Evolutionary conservation across 495 filamentous ascomycete species (phyloP).

Genomic region (Aspergillus wentii): DNA sequence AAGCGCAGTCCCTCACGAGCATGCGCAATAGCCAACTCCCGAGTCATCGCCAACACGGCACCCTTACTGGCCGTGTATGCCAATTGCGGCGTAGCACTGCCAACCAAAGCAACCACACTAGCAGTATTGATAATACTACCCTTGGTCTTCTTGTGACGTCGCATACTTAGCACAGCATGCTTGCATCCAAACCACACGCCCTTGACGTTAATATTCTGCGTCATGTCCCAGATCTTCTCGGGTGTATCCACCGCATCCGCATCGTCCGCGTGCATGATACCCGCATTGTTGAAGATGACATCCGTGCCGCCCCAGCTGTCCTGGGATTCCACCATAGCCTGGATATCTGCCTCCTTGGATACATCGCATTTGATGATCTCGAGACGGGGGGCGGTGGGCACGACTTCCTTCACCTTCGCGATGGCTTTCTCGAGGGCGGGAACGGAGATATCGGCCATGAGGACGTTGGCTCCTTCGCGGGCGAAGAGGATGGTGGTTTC

Average conservation of each 20-base stretch:
- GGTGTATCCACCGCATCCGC: slow-evolving; percentile 79
- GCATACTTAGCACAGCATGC: slow-evolving; percentile 79
- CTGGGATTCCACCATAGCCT: slow-evolving; percentile 62
- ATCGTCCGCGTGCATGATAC: slow-evolving; percentile 93
- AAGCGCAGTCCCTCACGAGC: slow-evolving; percentile 82
- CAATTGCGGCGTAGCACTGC: slow-evolving; percentile 88
- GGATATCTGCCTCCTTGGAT: slow-evolving; percentile 67
- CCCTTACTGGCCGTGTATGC: slow-evolving; percentile 96
- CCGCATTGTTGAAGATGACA: slow-evolving; percentile 97
- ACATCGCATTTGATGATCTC: slow-evolving; percentile 61
- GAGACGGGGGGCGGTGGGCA: slow-evolving; percentile 49
- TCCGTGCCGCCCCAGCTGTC: slow-evolving; percentile 91
- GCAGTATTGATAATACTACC: slow-evolving; percentile 93
- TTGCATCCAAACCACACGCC: slow-evolving; percentile 97
- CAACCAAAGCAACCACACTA: slow-evolving; percentile 86
- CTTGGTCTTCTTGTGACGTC: slow-evolving; percentile 70
- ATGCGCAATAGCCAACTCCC: slow-evolving; percentile 79
- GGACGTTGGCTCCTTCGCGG: slow-evolving; percentile 80
- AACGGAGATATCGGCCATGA: slow-evolving; percentile 80
- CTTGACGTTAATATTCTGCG: slow-evolving; percentile 94
- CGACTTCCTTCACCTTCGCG: slow-evolving; percentile 64
- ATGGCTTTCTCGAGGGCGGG: slow-evolving; percentile 66
- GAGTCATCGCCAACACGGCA: slow-evolving; percentile 81
- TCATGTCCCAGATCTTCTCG: slow-evolving; percentile 92
- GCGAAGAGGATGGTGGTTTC: slow-evolving; percentile 91